Percentiles rank a stretch among this genome's conserved stretches.
These are phyloP conservation scores for Mayamaea pseudoterrestris DNA, from an alignment of 108 stramenopile genomes.

Conservation along the genomic window DNA sequence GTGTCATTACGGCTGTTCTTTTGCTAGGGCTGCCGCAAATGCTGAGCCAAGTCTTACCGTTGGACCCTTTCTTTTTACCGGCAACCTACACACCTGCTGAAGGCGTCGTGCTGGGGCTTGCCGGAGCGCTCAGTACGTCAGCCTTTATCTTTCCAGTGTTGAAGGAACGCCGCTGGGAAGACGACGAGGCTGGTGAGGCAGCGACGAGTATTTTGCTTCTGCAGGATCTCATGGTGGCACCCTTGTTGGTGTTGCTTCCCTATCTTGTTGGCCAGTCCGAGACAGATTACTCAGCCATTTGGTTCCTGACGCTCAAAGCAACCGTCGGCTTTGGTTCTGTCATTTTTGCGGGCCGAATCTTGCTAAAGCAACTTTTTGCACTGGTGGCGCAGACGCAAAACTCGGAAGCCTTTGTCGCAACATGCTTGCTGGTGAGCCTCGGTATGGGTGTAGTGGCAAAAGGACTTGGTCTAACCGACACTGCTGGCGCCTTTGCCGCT, in stretches of 20 bases:
- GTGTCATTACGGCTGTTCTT: slow-evolving; percentile 17
- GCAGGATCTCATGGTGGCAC: slow-evolving; percentile 70
- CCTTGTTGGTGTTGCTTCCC: slow-evolving; percentile 52
- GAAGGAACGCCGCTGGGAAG: slow-evolving; percentile 58
- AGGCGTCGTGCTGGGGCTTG: slow-evolving; percentile 43
- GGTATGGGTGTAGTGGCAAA: slow-evolving; percentile 60
- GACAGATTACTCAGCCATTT: slow-evolving; percentile 43
- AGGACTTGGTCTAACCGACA: slow-evolving; percentile 47
- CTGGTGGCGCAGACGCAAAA: slow-evolving; percentile 42
- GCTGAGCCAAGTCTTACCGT: slow-evolving; percentile 16
- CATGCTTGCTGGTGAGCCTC: slow-evolving; percentile 43
- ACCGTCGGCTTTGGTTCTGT: slow-evolving; percentile 51
- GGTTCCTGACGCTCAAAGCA: slow-evolving; percentile 51
- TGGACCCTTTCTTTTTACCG: slow-evolving; percentile 12
- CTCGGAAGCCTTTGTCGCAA: slow-evolving; percentile 66
- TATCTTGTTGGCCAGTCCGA: slow-evolving; percentile 38
- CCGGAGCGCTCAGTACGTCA: slow-evolving; percentile 49
- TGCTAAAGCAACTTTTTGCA: slow-evolving; percentile 33
- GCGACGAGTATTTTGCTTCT: slow-evolving; percentile 51
- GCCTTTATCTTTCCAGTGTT: slow-evolving; percentile 66
- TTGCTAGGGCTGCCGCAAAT: slow-evolving; percentile 6
- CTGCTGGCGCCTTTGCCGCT: slow-evolving; percentile 72
- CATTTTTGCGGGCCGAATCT: slow-evolving; percentile 30
- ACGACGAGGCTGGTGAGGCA: slow-evolving; percentile 36
- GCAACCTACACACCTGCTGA: slow-evolving; percentile 20